These are phyloP conservation scores for Pseudomassariella vexata DNA, from an alignment of 2,329 filamentous ascomycete species.

Conservation along the genomic window DNA sequence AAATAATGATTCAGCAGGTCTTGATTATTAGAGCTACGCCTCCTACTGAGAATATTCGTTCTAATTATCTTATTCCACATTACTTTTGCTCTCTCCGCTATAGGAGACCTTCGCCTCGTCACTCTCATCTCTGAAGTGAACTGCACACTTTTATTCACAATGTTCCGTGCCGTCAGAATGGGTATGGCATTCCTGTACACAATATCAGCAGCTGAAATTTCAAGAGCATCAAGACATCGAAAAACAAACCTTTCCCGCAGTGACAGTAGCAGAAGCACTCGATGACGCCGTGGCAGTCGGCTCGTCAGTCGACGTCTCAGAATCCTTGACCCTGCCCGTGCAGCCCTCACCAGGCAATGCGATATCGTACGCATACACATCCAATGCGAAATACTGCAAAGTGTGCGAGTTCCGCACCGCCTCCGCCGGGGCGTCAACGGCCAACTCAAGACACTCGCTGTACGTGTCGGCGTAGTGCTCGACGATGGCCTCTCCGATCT, in stretches of 20 bases:
- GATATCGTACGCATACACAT: slow-evolving; percentile 61
- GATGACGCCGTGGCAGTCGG: neutral
- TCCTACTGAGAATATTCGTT: too few species aligned
- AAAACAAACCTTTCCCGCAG: slow-evolving; percentile 1
- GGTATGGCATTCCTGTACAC: slow-evolving; percentile 30
- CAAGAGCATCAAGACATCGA: slow-evolving; percentile 8
- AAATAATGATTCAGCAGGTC: too few species aligned
- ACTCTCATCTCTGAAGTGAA: too few species aligned
- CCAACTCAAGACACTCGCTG: slow-evolving; percentile 45
- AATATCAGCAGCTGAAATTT: slow-evolving; percentile 7
- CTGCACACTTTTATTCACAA: slow-evolving; percentile 24
- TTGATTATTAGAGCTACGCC: too few species aligned
- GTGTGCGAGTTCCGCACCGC: slow-evolving; percentile 54
- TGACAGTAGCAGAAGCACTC: neutral
- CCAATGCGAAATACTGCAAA: slow-evolving; percentile 64
- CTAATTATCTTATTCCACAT: too few species aligned
- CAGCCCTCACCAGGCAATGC: slow-evolving; percentile 59
- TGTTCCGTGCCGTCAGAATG: slow-evolving; percentile 32
- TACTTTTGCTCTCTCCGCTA: too few species aligned
- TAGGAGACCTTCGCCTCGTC: too few species aligned
- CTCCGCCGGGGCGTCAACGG: slow-evolving; percentile 38
- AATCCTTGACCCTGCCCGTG: slow-evolving; percentile 32
- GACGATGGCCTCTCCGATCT: slow-evolving; percentile 52
- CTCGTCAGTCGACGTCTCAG: slow-evolving; percentile 3
- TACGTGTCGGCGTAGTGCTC: slow-evolving; percentile 60